These are phyloP conservation scores for Botrytis elliptica DNA, from an alignment of 2,329 filamentous ascomycete species.

Conservation along the genomic window DNA sequence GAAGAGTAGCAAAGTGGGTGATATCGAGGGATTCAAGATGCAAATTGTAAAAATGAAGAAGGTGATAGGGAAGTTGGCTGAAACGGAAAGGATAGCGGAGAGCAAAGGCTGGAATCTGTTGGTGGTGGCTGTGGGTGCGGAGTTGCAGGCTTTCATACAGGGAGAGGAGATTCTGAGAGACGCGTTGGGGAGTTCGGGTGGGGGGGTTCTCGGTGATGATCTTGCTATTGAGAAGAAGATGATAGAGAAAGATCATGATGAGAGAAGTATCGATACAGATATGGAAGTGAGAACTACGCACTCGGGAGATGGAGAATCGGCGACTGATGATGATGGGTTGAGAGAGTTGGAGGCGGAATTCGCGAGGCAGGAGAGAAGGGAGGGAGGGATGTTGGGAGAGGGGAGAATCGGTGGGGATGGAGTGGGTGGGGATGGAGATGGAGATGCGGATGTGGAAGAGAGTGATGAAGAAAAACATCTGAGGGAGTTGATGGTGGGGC, in stretches of 20 bases:
- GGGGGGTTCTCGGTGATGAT: background rate
- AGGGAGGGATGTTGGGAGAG: background rate
- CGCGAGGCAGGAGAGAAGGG: background rate
- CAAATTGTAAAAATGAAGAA: constrained; percentile 57
- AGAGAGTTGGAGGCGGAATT: constrained; percentile 10
- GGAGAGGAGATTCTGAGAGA: constrained; percentile 55
- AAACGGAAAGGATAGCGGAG: constrained; percentile 55
- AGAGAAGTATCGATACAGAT: background rate
- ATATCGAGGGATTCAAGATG: constrained; percentile 43
- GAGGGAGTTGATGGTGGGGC: constrained; percentile 18
- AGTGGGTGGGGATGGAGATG: background rate
- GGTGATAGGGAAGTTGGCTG: constrained; percentile 56
- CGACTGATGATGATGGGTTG: constrained; percentile 8
- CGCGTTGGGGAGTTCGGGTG: constrained; percentile 33
- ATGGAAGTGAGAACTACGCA: background rate
- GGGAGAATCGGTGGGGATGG: background rate
- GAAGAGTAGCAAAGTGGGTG: constrained; percentile 42
- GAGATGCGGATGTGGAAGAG: constrained; percentile 9
- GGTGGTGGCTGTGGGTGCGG: constrained; percentile 73
- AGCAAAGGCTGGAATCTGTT: constrained; percentile 69
- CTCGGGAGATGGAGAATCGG: background rate
- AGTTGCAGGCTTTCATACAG: constrained; percentile 64
- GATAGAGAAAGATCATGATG: constrained; percentile 22
- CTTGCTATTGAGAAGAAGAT: constrained; percentile 22
- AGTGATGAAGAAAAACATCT: constrained; percentile 21